Conservation (phyloP, 2,329 filamentous ascomycete genomes). For the Pestalotiopsis sp. region DNA sequence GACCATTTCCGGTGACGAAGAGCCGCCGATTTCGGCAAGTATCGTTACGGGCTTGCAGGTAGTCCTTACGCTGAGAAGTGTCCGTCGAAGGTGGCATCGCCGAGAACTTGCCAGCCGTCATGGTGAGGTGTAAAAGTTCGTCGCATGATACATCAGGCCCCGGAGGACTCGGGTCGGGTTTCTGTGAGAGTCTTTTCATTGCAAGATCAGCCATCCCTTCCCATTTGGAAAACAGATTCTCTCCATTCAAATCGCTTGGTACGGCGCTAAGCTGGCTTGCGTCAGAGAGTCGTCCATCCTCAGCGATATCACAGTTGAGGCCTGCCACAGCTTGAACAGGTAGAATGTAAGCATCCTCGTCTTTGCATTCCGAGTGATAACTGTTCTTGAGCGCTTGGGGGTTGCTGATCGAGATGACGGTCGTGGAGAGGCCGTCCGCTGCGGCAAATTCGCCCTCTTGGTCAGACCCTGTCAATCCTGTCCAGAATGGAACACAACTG, state of each 20-base stretch:
- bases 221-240: not conserved
- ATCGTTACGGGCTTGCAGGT: not conserved
- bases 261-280: not conserved
- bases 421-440: not conserved
- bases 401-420: not conserved
- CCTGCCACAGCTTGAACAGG: not conserved
- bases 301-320: not conserved
- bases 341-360: not conserved
- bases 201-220: not conserved
- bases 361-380: not conserved
- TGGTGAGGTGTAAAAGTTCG: not conserved
- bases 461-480: not conserved
- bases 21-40: not conserved
- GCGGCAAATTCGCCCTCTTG: not conserved
- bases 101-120: not conserved
- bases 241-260: not conserved
- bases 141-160: not conserved
- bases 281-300: not conserved
- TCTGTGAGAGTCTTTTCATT: not conserved
- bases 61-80: not conserved
- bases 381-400: not conserved
- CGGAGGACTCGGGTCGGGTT: not conserved
- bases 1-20: not conserved
- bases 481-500: not conserved
- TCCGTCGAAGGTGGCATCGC: not conserved